Evolutionary conservation across 163 green algal genomes (phyloP).

Genomic region (Chlorella variabilis): DNA sequence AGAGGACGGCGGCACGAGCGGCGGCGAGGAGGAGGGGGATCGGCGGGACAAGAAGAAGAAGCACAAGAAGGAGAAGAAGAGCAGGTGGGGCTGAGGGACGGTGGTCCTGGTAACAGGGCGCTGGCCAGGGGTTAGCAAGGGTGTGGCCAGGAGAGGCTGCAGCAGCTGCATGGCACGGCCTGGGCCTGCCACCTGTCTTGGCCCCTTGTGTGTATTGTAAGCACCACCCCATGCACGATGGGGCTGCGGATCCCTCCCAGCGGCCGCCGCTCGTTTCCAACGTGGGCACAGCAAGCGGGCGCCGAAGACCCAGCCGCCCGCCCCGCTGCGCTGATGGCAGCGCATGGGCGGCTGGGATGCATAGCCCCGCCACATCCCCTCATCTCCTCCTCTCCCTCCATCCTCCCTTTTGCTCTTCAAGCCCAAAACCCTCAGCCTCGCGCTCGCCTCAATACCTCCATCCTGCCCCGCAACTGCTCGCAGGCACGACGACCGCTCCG

Average conservation of each 20-base stretch:
- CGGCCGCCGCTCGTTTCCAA: not conserved
- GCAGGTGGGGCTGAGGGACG: not conserved
- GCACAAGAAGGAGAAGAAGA: slow-evolving; percentile 46
- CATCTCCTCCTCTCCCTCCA: not conserved
- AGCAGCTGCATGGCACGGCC: not conserved
- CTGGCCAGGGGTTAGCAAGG: no score
- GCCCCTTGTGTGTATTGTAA: not conserved
- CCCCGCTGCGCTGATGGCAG: not conserved
- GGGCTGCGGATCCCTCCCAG: not conserved
- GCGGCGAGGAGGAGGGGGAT: slow-evolving; percentile 39
- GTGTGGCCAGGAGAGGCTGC: not conserved
- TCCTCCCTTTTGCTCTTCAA: no score
- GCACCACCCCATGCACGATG: not conserved
- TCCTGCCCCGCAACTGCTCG: no score
- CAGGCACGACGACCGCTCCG: slow-evolving; percentile 40
- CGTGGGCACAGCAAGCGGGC: slow-evolving; percentile 14
- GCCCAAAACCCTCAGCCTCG: no score
- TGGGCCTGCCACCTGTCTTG: no score
- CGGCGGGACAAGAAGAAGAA: slow-evolving; percentile 60
- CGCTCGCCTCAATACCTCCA: no score
- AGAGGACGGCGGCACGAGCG: slow-evolving; percentile 3
- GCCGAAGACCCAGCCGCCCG: not conserved
- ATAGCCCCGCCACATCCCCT: not conserved
- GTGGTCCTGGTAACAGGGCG: no score
- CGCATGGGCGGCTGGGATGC: not conserved